Base-by-base conservation (phyloP, 2,329 filamentous ascomycete species). In the Colletotrichum spinosum region DNA sequence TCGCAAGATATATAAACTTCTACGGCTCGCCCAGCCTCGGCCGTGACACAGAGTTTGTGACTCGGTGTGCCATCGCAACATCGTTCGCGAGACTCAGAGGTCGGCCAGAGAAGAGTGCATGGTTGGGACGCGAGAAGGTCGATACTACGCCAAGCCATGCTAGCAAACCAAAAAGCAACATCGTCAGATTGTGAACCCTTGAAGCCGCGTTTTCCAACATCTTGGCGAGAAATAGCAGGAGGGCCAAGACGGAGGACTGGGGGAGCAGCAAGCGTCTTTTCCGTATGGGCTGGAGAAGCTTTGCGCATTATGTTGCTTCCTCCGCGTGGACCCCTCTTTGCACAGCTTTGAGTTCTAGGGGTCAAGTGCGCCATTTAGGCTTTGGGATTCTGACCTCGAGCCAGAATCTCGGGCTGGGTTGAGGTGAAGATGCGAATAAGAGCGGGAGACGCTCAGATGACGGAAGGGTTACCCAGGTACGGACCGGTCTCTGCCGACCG, bases 151-250 rank as follows among this genome's bases (percentile, higher is more conserved):
- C 58, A 56, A 62, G 62, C 10, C 10, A 5, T 25, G 52, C 58
- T 56, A 53, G 25, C 39, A 52, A 38, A 61, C 9, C 10, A 55
- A 56, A 65, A 63, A 49, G 52, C 15, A 39, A 38, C 38, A 44
- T 50, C 45, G 44, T 60, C 61, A 60, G 34, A 51, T 48, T 46
- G 8, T 51, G 37, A 53, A 62, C 51, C 45, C 45, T 56, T 53
- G 35, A 56, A 12, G 33, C 52, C 41, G 62, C 39, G 35, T 34
- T 52, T 52, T 2, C 37, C 46, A 42, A 38, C 42, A 42, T 44
- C 52, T 65, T 60, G 51, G 57, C 60, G 50, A 37, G 50, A 38
- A 38, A 55, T 49, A 33, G 25, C 25, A 37, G 50, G 45, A 37
- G 34, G 42, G 59, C 55, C 11, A 25, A 5, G 25, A 25, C 25